Base-by-base conservation (phyloP, 208 protist genomes). In the Acanthamoeba sp. region DNA sequence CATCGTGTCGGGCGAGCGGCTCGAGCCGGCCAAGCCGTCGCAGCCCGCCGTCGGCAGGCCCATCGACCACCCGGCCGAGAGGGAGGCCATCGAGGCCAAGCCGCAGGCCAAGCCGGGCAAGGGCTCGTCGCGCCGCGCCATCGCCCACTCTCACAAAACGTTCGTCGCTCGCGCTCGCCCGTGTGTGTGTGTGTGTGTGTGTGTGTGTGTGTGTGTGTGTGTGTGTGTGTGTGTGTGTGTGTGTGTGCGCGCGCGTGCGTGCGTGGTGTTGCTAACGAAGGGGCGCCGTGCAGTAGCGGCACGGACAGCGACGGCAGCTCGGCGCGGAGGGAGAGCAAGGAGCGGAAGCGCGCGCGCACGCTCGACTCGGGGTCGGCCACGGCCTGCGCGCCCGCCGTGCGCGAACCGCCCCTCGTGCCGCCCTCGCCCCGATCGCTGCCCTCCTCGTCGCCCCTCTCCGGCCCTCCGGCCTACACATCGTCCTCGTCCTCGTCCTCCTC, bases 1-100 rank as follows among this genome's bases (percentile, higher is more conserved):
- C 42, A 85, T 85, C 45, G 76, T 85, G 27, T 85, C 76, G 10
- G 76, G 76, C n/a, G 76, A 85, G 42, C 2, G 29, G 42, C 76
- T 85, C 45, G 76, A 85, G 10, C 18, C 71, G 16, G 10, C 76
- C 64, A 73, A 40, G 36, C n/a, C 16, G 29, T 48, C 42, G 42
- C 6, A 3, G 6, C 3, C 42, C 42, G 10, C 42, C 42, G 10
- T 10, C 42, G 10, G 6, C 6, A 48, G 10, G 42, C 42, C 42
- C 42, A 48, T 3, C 42, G 10, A 48, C 6, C 9, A 57, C n/a
- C n/a, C n/a, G 50, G 50, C 50, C 59, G 14, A 34, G 27, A 1
- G 2, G 59, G 59, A n/a, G 27, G 59, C 9, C 59, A 66, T 27
- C 59, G 59, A 66, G 27, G 42, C 42, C 42, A 66, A 66, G 59